phyloP scores from a whole-genome alignment of 306 rosid species.

The Dryas alaskensis region DNA sequence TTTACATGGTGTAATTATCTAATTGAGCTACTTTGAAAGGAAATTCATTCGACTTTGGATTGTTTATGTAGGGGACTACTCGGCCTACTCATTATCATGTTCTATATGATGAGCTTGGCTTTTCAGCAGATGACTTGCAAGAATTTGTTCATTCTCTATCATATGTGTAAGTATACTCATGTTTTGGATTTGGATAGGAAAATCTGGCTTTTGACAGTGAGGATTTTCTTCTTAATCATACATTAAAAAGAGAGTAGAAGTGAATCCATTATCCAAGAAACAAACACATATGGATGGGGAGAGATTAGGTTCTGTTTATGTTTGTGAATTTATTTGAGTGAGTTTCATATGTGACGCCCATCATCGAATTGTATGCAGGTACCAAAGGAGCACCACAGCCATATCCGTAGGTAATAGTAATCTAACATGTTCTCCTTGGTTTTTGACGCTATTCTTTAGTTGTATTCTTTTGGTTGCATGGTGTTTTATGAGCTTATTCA shows the following conservation, averaged over 20 bases:
- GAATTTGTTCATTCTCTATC: slow-evolving; percentile 89
- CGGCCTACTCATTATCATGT: slow-evolving; percentile 88
- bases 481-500: background rate
- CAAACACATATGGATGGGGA: background rate
- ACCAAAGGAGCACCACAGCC: slow-evolving; percentile 90
- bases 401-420: slow-evolving; percentile 65
- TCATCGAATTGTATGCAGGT: slow-evolving; percentile 31
- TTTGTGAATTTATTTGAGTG: background rate
- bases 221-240: background rate
- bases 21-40: background rate
- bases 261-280: background rate
- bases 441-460: background rate
- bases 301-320: background rate
- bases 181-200: background rate
- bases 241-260: too few relatives aligned
- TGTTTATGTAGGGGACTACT: slow-evolving; percentile 60
- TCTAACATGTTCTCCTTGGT: background rate
- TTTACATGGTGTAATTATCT: background rate
- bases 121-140: slow-evolving; percentile 79
- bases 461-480: background rate
- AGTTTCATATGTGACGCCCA: background rate
- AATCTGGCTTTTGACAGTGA: background rate
- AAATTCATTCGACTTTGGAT: background rate
- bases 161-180: slow-evolving; percentile 66
- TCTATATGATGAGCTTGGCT: slow-evolving; percentile 67